These are phyloP conservation scores for Volvox africanus DNA, from an alignment of 139 green algal species.

Conservation along the genomic window DNA sequence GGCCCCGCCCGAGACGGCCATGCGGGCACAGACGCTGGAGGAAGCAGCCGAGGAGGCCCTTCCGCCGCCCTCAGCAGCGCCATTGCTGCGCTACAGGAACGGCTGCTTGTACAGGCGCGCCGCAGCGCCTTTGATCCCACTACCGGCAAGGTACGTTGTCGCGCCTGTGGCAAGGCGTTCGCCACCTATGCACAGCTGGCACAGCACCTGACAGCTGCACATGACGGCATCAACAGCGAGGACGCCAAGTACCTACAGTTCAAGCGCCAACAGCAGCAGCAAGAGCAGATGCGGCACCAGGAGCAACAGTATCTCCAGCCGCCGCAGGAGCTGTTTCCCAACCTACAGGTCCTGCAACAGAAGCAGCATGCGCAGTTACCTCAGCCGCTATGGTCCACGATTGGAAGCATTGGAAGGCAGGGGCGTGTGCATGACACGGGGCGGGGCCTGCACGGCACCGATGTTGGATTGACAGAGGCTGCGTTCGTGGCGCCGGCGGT, in stretches of 20 bases:
- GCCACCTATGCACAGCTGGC: conserved; percentile 67
- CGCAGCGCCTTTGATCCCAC: conserved; percentile 54
- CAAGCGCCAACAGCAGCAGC: conserved; percentile 2
- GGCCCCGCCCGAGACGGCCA: background rate
- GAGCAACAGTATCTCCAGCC: background rate
- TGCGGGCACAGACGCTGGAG: background rate
- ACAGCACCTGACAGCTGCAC: conserved; percentile 83
- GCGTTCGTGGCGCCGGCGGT: background rate
- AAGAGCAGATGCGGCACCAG: background rate
- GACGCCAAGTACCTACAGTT: conserved; percentile 65
- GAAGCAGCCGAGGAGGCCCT: background rate
- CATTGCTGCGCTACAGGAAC: background rate
- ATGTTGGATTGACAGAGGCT: background rate
- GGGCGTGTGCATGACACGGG: no score
- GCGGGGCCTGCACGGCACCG: no score
- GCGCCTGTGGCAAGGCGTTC: conserved; percentile 75
- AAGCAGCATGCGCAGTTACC: background rate
- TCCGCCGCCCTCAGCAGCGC: background rate
- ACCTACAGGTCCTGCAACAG: background rate
- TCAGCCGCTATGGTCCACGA: background rate
- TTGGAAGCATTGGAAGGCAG: no score
- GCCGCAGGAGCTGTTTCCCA: background rate
- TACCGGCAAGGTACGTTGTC: conserved; percentile 71
- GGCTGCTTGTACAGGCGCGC: conserved; percentile 52
- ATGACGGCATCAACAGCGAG: conserved; percentile 75